Percentiles rank a stretch among this genome's conserved stretches.
phyloP scores from a whole-genome alignment of 208 protist species.

The Trypanosoma mega region DNA sequence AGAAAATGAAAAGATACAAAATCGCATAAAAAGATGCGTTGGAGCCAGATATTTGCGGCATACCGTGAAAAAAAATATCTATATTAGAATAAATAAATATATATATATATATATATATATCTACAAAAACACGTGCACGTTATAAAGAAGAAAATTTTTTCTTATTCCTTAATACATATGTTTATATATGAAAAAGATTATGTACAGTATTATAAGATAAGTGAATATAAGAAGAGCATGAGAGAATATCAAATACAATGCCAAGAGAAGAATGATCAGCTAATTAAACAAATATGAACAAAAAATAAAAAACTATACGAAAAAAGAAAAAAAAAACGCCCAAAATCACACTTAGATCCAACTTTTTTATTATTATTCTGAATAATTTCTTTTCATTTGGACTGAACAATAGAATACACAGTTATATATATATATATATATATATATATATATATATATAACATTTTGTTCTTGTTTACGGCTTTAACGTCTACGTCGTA shows the following conservation, averaged over 20 bases:
- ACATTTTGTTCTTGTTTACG: neutral
- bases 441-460: neutral
- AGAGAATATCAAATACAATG: conserved; percentile 4
- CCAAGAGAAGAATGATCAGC: neutral
- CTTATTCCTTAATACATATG: too few relatives aligned
- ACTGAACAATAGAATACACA: conserved; percentile 1
- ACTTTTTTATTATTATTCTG: conserved; percentile 12
- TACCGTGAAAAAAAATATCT: too few relatives aligned
- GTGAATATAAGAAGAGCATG: too few relatives aligned
- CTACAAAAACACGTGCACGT: too few relatives aligned
- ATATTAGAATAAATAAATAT: too few relatives aligned
- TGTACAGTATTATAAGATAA: too few relatives aligned
- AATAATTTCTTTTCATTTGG: too few relatives aligned
- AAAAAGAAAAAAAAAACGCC: conserved; percentile 15
- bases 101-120: too few relatives aligned
- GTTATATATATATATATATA: conserved; percentile 10
- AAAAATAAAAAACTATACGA: conserved; percentile 11
- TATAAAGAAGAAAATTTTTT: too few relatives aligned
- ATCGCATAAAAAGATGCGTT: conserved; percentile 3
- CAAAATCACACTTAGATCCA: neutral
- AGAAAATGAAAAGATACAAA: neutral
- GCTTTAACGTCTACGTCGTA: conserved; percentile 28
- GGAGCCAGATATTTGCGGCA: too few relatives aligned
- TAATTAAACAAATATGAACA: neutral
- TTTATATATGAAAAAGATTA: too few relatives aligned